Base-by-base conservation (phyloP, 768 basidiomycete genomes). In the Astraeus odoratus region DNA sequence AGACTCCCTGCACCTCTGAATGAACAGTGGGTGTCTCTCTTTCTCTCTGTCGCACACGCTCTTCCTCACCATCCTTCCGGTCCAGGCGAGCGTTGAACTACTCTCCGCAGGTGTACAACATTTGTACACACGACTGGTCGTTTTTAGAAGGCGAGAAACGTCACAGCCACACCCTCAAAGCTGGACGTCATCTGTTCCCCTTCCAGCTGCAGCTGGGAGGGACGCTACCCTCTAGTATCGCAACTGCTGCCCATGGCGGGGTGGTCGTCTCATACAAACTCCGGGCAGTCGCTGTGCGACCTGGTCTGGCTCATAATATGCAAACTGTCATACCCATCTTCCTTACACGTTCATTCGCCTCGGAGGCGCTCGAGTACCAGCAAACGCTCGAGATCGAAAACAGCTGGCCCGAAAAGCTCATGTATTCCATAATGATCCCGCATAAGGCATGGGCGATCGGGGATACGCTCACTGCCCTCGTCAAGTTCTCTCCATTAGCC, bases 381-480 rank as follows among this genome's bases (percentile, higher is more conserved):
- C 93, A 97, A 60, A 91, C 91, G 2, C 76, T 96, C 47, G 95
- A 98, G 63, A 83, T 90, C 52, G 89, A 96, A 65, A 96, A 94
- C 63, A 93, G 92, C 13, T 98, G 95, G 95, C 93, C 95, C 0
- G 86, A 85, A 18, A 98, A 97, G 68, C 70, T 96, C 66, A 95
- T 94, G 93, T 97, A 95, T 63, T 83, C 86, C 5, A 78, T 91
- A 58, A 86, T 92, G 69, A 66, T 98, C 25, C 94, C 94, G 0
- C 92, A 95, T 73, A 95, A 94, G 59, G 95, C 94, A 0, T 97
- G 87, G 81, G 89, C 92, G 0, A 86, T 83, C 0, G 94, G 93
- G 5, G 93, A 97, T 64, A 75, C 74, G 8, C 67, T 96, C 45
- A 83, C 85, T 0, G 83, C 89, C 0, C 67, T 84, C 10, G 76